Evolutionary conservation across 495 filamentous ascomycete species (phyloP), one percentile per base, ranked within the genome.

Genomic region (Haplographium delicatum): DNA sequence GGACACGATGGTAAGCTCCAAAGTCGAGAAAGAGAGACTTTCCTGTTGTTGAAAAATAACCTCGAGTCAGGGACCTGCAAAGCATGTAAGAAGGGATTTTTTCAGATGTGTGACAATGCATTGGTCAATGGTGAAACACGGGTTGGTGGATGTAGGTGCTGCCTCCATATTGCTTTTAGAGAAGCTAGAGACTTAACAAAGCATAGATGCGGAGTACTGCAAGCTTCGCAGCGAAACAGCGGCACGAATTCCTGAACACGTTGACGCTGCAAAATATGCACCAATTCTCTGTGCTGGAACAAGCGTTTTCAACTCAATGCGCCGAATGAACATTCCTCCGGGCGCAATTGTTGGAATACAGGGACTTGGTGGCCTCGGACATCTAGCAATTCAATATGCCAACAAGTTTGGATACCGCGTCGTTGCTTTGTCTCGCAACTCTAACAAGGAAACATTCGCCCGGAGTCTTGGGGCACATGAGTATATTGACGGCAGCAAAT

Each of bases 271-370:
- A 8, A 68, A 79, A 51, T 78, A 72, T 47, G 83, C 83, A 1
- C 83, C 84, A 0, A 72, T 87, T 11, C 76, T 89, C 18, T 88
- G 84, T 65, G 83, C 85, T 1, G 85, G 84, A 41, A 74, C 87
- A 39, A 85, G 83, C 22, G 78, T 82, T 28, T 89, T 86, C 76
- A 87, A 86, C 67, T 72, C 73, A 4, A 80, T 89, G 38, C 76
- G 83, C 19, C 72, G 77, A 37, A 74, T 81, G 71, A 66, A 76
- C 33, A 67, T 86, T 34, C 57, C 68, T 13, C 67, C 71, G 0
- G 84, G 83, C 25, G 73, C 72, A 28, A 66, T 72, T 1, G 82
- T 89, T 6, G 83, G 79, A 16, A 57, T 86, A 8, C 80, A 85
- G 60, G 83, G 82, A 0, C 72, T 86, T 10, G 82, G 82, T 11